Conservation (phyloP, 768 basidiomycete genomes). For the Pisolithus sp. region DNA sequence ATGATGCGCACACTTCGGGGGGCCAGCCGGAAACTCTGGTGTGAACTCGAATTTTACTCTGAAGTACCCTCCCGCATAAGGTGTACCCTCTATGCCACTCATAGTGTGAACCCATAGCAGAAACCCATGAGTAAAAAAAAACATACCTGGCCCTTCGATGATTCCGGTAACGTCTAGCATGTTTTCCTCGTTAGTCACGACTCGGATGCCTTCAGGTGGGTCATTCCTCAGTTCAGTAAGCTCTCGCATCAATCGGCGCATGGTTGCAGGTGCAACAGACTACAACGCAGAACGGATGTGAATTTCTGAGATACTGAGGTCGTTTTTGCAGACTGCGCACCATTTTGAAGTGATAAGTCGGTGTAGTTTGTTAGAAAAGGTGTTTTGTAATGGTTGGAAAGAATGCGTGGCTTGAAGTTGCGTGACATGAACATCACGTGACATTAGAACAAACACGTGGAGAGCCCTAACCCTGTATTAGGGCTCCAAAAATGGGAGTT, state of each 20-base stretch:
- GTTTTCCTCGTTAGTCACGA: slow-evolving; percentile 81
- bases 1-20: slow-evolving; percentile 76
- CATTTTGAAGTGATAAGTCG: slow-evolving; percentile 12
- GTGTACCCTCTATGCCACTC: slow-evolving; percentile 47
- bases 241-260: slow-evolving; percentile 87
- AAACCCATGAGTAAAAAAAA: not conserved
- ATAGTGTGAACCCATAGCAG: slow-evolving; percentile 4
- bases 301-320: not conserved
- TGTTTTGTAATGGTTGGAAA: slow-evolving; percentile 17
- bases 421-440: slow-evolving; percentile 8
- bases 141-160: slow-evolving; percentile 84
- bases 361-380: slow-evolving; percentile 9
- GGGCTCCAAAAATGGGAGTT: not conserved
- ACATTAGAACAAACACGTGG: not conserved
- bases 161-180: slow-evolving; percentile 83
- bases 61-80: slow-evolving; percentile 70
- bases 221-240: slow-evolving; percentile 70
- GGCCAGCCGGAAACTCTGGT: slow-evolving; percentile 88
- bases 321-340: slow-evolving; percentile 11
- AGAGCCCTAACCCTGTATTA: slow-evolving; percentile 8
- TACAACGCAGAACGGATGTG: slow-evolving; percentile 8
- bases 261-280: slow-evolving; percentile 47
- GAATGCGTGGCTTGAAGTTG: slow-evolving; percentile 17
- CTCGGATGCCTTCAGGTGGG: slow-evolving; percentile 90
- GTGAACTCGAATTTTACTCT: slow-evolving; percentile 80